A percentile compares a stretch with the other conserved stretches of the same genome.
These are phyloP conservation scores for Sporobolus alterniflorus DNA, from an alignment of 202 grass and related monocot species.

Conservation along the genomic window DNA sequence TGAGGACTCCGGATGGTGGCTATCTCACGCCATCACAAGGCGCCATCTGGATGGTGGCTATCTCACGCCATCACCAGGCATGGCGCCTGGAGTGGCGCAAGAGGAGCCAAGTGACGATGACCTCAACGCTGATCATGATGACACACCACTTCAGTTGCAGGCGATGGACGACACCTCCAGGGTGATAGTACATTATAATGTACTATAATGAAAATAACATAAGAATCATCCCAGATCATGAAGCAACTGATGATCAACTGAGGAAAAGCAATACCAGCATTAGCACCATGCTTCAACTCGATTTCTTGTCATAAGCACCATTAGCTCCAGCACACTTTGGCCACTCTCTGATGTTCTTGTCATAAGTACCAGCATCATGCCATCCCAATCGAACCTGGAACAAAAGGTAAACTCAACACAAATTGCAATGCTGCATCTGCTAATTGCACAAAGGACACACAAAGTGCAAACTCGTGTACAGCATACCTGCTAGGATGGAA, in stretches of 20 bases:
- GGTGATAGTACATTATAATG: no score
- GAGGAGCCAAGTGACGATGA: no score
- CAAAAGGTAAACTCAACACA: background rate
- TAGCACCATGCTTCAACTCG: conserved; percentile 85
- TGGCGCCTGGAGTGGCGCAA: no score
- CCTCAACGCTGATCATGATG: no score
- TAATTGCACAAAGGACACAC: background rate
- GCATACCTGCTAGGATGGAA: conserved; percentile 81
- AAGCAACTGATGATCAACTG: conserved; percentile 6
- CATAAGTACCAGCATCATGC: conserved; percentile 93
- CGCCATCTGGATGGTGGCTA: no score
- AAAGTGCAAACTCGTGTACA: background rate
- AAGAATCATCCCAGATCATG: background rate
- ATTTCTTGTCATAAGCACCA: conserved; percentile 89
- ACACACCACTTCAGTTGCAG: no score
- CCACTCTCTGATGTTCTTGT: conserved; percentile 93
- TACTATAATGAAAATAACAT: no score
- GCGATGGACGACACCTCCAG: no score
- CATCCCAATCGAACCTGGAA: conserved; percentile 91
- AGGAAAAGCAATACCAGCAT: conserved; percentile 68
- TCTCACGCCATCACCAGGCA: no score
- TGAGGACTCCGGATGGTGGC: no score
- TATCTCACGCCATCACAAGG: no score
- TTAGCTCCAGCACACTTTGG: conserved; percentile 89
- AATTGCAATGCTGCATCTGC: background rate